phyloP scores from a whole-genome alignment of 2,329 filamentous ascomycete species.

The Ophiognomonia clavigignenti-juglandacearum region DNA sequence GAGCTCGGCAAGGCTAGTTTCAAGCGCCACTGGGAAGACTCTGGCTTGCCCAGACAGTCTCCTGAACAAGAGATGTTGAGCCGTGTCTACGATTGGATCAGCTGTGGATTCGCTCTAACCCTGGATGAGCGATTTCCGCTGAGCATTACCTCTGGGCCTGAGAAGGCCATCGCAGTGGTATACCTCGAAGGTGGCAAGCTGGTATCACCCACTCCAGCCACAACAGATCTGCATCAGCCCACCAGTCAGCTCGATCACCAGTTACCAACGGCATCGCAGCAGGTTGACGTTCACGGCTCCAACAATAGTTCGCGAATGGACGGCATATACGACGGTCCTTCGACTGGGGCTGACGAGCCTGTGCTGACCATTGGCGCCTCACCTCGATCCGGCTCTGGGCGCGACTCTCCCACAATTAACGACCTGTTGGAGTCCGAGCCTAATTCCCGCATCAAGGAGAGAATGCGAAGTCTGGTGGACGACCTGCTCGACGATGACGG shows the following conservation, averaged over 20 bases:
- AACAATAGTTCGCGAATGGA: not conserved
- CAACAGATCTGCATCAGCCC: not conserved
- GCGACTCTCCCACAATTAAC: not conserved
- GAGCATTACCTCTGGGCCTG: not conserved
- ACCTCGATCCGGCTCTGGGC: not conserved
- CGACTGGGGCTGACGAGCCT: not conserved
- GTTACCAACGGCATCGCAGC: not conserved
- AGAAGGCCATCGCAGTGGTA: conserved; percentile 5
- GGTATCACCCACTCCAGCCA: not conserved
- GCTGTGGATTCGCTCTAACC: conserved; percentile 11
- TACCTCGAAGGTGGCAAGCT: conserved; percentile 13
- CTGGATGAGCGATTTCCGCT: conserved; percentile 13
- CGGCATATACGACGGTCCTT: not conserved
- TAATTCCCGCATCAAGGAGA: conserved; percentile 11
- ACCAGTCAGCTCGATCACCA: conserved; percentile 2
- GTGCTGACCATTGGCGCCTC: not conserved
- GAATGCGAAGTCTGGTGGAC: conserved; percentile 33
- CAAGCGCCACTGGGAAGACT: conserved; percentile 24
- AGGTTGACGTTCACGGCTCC: not conserved
- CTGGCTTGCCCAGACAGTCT: not conserved
- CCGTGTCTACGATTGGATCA: conserved; percentile 13
- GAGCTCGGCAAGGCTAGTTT: conserved; percentile 18
- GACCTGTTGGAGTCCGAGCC: conserved; percentile 13
- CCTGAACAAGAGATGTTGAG: conserved; percentile 10
- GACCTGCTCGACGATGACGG: conserved; percentile 33